Base-by-base conservation (phyloP, 1,284 basidiomycete species). In the Leccinum cinnamomeum region DNA sequence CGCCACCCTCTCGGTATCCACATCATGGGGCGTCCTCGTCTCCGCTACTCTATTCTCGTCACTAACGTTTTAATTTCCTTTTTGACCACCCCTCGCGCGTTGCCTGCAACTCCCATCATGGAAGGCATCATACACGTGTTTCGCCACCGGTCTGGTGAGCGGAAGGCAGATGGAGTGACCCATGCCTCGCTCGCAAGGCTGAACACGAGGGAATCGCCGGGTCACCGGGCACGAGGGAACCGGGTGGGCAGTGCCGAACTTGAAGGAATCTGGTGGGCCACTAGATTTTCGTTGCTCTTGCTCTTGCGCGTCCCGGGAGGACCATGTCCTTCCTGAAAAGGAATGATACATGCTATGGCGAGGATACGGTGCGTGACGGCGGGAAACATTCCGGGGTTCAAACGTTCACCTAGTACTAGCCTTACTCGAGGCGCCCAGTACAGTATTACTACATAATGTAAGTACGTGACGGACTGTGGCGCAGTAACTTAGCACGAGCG, bases 111-210 rank as follows among this genome's bases (percentile, higher is more conserved):
- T 48, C 72, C 68, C 28, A 30, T 30, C 70, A 77, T 62, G 58
- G 72, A 71, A 23, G 84, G 81, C 55, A 85, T 81, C 18, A 96
- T 79, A 76, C 97, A 98, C 82, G 98, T 90, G 46, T 88, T 81
- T 68, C 86, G 85, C 97, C 97, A 99, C 63, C 97, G 81, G 65
- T 86, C 83, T 98, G 20, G 97, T 92, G 25, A 98, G 81, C 16
- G 95, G 94, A n/a, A 97, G 71, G 67, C 88, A 91, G 57, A 96
- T 81, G 1, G 78, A 74, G 57, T 87, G 82, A 7, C 84, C 86
- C 64, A 81, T 14, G 85, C 81, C 33, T 84, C 81, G 12, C 79
- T 71, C 2, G 83, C 71, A 48, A 88, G 73, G 60, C 76, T 75
- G 55, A 88, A 79, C 3, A 86, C 76, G 2, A 85, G 81, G 0